A percentile compares a stretch with the other conserved stretches of the same genome.
Conservation (phyloP, 2,329 filamentous ascomycete species). For the Thielaviopsis musarum region DNA sequence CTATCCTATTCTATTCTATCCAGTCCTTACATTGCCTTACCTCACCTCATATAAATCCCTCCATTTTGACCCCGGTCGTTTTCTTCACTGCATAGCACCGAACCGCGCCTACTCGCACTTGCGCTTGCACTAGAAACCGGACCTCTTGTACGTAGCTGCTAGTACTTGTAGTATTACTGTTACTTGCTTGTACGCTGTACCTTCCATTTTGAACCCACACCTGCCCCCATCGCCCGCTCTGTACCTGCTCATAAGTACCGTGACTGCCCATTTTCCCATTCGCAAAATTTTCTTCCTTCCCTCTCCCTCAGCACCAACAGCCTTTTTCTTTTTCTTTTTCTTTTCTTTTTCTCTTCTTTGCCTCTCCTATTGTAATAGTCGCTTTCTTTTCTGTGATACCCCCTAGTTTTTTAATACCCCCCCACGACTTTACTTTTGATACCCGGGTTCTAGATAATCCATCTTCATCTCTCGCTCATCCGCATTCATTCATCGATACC, state of each 20-base stretch:
- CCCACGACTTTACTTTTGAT: conserved; percentile 12
- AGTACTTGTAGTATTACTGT: no score
- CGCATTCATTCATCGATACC: conserved; percentile 18
- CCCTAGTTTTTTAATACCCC: conserved; percentile 14
- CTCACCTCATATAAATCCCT: neutral
- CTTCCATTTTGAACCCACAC: neutral
- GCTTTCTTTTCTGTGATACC: conserved; percentile 23
- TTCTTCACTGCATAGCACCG: neutral
- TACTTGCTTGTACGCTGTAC: neutral
- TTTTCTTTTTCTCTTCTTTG: conserved; percentile 35
- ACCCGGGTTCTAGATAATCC: conserved; percentile 12
- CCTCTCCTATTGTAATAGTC: conserved; percentile 22
- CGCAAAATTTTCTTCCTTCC: conserved; percentile 21
- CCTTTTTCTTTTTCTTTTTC: conserved; percentile 21
- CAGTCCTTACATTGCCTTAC: neutral
- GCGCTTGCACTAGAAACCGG: neutral
- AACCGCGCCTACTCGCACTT: neutral
- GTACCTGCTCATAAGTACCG: conserved; percentile 26
- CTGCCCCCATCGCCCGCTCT: conserved; percentile 13
- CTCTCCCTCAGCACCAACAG: conserved; percentile 18
- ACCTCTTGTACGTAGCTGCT: neutral
- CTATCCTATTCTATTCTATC: neutral
- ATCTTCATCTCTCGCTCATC: conserved; percentile 1
- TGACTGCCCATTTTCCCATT: conserved; percentile 20
- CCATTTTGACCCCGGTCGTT: neutral